A percentile compares a stretch with the other conserved stretches of the same genome.
phyloP scores from a whole-genome alignment of 805 yeast genomes.

The Wickerhamiella kazuoi region DNA sequence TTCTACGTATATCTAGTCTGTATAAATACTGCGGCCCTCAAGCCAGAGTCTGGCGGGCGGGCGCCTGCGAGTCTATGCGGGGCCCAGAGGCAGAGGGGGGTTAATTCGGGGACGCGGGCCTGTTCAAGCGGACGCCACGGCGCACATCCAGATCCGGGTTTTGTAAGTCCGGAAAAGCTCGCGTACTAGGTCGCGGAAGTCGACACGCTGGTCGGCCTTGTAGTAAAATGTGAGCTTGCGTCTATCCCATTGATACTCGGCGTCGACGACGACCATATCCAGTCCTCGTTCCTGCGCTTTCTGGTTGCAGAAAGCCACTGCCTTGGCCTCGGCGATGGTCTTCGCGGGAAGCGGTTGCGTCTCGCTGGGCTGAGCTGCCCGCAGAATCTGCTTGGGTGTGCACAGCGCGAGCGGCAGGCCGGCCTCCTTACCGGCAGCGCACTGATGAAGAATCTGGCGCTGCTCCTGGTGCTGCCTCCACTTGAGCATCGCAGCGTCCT shows the following conservation, averaged over 20 bases:
- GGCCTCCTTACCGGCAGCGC: slow-evolving; percentile 17
- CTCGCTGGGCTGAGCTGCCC: slow-evolving; percentile 46
- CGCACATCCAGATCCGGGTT: slow-evolving; percentile 81
- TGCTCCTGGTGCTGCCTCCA: slow-evolving; percentile 54
- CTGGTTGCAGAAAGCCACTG: slow-evolving; percentile 45
- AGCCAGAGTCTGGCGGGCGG: too few relatives aligned
- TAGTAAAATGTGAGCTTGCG: slow-evolving; percentile 66
- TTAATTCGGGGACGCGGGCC: neutral
- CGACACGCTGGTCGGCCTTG: slow-evolving; percentile 46
- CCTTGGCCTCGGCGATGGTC: slow-evolving; percentile 50
- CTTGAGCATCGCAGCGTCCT: slow-evolving; percentile 52
- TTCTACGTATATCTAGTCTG: too few relatives aligned
- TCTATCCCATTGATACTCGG: slow-evolving; percentile 76
- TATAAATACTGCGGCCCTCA: too few relatives aligned
- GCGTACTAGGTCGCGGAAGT: slow-evolving; percentile 58
- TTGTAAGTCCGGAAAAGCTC: slow-evolving; percentile 60
- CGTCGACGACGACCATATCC: slow-evolving; percentile 49
- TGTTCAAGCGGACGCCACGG: slow-evolving; percentile 24
- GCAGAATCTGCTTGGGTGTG: slow-evolving; percentile 49
- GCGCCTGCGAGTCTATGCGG: too few relatives aligned
- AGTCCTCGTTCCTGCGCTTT: slow-evolving; percentile 31
- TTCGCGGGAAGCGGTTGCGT: slow-evolving; percentile 40
- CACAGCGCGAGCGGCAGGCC: slow-evolving; percentile 31
- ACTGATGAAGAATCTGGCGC: slow-evolving; percentile 38
- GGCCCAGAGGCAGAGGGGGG: too few relatives aligned